Evolutionary conservation across 805 yeast genomes (phyloP), one percentile per base, ranked within the genome.

Genomic region (Kodamaea leandrae): DNA sequence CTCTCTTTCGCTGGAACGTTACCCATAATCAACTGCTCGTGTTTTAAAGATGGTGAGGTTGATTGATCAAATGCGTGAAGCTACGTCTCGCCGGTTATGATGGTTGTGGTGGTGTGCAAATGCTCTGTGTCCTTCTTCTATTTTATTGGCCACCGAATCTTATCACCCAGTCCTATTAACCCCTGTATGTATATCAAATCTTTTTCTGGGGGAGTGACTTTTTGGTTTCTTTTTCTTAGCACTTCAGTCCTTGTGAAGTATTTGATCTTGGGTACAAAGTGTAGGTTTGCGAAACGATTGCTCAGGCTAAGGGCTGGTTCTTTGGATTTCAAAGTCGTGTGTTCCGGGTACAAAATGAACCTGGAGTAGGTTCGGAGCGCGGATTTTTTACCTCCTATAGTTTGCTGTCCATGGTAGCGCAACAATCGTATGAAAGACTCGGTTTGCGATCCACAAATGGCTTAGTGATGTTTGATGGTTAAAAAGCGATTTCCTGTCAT

Each of bases 1-100:
- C 52, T 45, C 48, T 69, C 74, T 52, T 68, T 69, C 14, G 72
- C 58, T 26, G 73, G 71, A 23, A 68, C 71, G 55, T 68, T 68
- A 30, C 74, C 74, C 74, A 69, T 69, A 37, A 15, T 21, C n/a
- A n/a, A n/a, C n/a, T n/a, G n/a, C n/a, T n/a, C n/a, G n/a, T n/a
- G n/a, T n/a, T n/a, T n/a, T n/a, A n/a, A n/a, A n/a, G 24, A 21
- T 21, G 9, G 24, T 21, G 24, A 6, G 6, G 9, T 21, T 21
- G 24, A 9, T 21, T 21, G 24, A 21, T n/a, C n/a, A n/a, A n/a
- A n/a, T n/a, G n/a, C n/a, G n/a, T n/a, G n/a, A n/a, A n/a, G n/a
- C n/a, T n/a, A n/a, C n/a, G n/a, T n/a, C n/a, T n/a, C n/a, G n/a
- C n/a, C n/a, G n/a, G n/a, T n/a, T n/a, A n/a, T n/a, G n/a, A n/a